A percentile compares a stretch with the other conserved stretches of the same genome.
phyloP scores from a whole-genome alignment of 176 grass and related monocot genomes.

The Saccharum officinarum region DNA sequence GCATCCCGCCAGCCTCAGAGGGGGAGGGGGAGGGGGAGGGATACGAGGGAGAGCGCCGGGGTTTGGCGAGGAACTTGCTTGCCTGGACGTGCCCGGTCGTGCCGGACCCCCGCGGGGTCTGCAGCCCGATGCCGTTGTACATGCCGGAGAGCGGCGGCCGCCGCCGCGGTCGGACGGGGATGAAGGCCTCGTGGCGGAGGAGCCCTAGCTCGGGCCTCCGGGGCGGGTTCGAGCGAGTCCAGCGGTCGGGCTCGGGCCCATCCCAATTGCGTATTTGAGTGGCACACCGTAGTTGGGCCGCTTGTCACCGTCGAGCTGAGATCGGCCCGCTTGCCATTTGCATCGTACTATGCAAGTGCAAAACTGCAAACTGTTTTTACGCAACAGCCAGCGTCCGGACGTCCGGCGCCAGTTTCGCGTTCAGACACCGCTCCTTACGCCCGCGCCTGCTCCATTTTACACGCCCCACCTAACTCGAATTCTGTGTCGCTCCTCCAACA shows the following conservation, averaged over 20 bases:
- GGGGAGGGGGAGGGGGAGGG: not conserved
- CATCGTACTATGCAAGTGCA: too few species aligned
- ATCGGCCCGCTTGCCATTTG: not conserved
- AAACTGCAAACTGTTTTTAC: too few species aligned
- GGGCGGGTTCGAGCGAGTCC: not conserved
- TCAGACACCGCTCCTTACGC: too few species aligned
- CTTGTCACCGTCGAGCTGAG: not conserved
- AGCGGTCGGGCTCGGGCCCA: not conserved
- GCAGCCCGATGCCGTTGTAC: constrained; percentile 93
- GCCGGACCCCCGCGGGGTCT: constrained; percentile 83
- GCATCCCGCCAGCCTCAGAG: constrained; percentile 18
- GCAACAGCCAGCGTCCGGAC: too few species aligned
- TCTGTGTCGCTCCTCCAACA: too few species aligned
- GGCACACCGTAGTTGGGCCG: too few species aligned
- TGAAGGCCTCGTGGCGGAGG: not conserved
- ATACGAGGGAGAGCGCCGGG: constrained; percentile 24
- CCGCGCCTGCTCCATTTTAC: too few species aligned
- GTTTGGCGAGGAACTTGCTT: constrained; percentile 82
- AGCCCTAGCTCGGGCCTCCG: not conserved
- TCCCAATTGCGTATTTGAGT: not conserved
- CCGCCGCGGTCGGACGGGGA: not conserved
- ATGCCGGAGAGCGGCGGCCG: constrained; percentile 25
- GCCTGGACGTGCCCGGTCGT: constrained; percentile 85
- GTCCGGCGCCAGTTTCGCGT: too few species aligned
- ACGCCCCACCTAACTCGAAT: too few species aligned